Percentiles rank a stretch among this genome's conserved stretches.
Evolutionary conservation across 2,329 filamentous ascomycete species (phyloP).

Genomic region (Arthrobotrys sinensis): DNA sequence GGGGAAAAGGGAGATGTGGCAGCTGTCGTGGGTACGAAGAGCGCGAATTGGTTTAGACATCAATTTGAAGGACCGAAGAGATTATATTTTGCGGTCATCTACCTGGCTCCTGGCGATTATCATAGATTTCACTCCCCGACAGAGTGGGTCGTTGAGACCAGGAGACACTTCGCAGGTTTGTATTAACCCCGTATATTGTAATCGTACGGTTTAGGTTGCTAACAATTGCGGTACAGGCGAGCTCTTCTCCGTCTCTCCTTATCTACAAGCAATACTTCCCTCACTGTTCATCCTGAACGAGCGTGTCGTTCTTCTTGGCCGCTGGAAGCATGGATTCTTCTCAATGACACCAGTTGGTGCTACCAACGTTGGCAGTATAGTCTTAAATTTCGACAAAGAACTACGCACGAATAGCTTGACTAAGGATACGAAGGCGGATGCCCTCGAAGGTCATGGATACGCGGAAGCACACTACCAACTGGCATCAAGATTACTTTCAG

Average conservation of each 20-base stretch:
- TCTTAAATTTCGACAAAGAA: constrained; percentile 96
- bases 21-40: constrained; percentile 66
- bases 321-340: constrained; percentile 98
- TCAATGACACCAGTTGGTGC: constrained; percentile 94
- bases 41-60: constrained; percentile 51
- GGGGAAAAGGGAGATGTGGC: constrained; percentile 46
- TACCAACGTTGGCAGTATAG: constrained; percentile 96
- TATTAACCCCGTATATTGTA: not conserved
- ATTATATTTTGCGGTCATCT: constrained; percentile 94
- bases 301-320: constrained; percentile 89
- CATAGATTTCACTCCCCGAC: constrained; percentile 97
- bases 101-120: constrained; percentile 97
- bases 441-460: constrained; percentile 89
- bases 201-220: not conserved
- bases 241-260: constrained; percentile 93
- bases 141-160: constrained; percentile 92
- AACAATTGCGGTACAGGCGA: constrained; percentile 72
- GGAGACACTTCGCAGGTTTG: constrained; percentile 88
- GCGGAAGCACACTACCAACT: constrained; percentile 89
- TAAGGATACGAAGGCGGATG: constrained; percentile 92
- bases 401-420: constrained; percentile 91
- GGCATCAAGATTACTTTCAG: constrained; percentile 83
- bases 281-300: constrained; percentile 98
- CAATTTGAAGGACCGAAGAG: constrained; percentile 71
- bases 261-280: constrained; percentile 90